Conservation (phyloP, 768 basidiomycete genomes). For the Suillus placidus region DNA sequence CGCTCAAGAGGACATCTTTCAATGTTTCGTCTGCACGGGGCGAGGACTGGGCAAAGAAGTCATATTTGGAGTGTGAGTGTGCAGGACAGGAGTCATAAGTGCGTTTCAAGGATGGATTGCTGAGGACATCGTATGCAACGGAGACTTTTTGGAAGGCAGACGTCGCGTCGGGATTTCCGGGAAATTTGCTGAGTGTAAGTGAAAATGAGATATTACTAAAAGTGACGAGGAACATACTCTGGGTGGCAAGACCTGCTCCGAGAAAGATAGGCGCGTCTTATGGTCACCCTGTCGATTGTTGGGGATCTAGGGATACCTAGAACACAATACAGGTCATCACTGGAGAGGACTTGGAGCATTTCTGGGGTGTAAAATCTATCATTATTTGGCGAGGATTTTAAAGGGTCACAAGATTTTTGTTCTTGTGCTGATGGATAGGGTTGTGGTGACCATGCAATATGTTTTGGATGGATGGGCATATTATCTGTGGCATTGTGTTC, state of each 20-base stretch:
- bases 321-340: conserved; percentile 72
- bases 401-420: conserved; percentile 14
- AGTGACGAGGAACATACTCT: conserved; percentile 59
- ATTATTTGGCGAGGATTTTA: conserved; percentile 6
- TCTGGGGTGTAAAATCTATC: conserved; percentile 18
- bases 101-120: conserved; percentile 67
- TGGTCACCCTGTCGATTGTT: conserved; percentile 57
- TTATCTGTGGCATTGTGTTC: conserved; percentile 48
- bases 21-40: conserved; percentile 80
- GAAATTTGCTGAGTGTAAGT: conserved; percentile 68
- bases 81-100: conserved; percentile 65
- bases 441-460: conserved; percentile 32
- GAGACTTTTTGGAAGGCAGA: conserved; percentile 86
- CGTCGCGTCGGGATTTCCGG: conserved; percentile 71
- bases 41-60: conserved; percentile 56
- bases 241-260: conserved; percentile 82
- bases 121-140: conserved; percentile 80
- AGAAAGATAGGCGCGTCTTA: conserved; percentile 75
- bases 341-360: conserved; percentile 53
- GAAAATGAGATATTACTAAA: conserved; percentile 12
- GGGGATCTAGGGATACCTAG: conserved; percentile 61
- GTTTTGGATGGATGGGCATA: conserved; percentile 26
- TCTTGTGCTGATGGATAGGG: conserved; percentile 18
- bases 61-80: conserved; percentile 41
- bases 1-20: conserved; percentile 67